These are phyloP conservation scores for Jaapia argillacea DNA, from an alignment of 768 basidiomycete species.

Conservation along the genomic window DNA sequence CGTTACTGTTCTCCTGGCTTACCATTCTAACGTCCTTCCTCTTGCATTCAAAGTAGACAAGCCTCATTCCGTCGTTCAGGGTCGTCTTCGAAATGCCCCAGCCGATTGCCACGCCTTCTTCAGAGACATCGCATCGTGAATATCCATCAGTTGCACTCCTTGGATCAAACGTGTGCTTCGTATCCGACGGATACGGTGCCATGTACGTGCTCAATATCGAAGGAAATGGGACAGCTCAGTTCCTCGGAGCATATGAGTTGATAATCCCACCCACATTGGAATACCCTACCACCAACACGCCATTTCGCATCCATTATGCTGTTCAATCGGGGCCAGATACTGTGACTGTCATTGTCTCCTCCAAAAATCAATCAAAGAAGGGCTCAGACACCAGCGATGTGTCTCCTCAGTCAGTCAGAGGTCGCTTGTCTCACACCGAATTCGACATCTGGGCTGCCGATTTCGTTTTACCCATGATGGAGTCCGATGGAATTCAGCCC, in stretches of 20 bases:
- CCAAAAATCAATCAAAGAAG: slow-evolving; percentile 31
- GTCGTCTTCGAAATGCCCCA: slow-evolving; percentile 52
- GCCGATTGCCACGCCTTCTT: slow-evolving; percentile 32
- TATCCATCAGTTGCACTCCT: slow-evolving; percentile 67
- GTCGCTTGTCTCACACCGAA: slow-evolving; percentile 22
- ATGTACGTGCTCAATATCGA: slow-evolving; percentile 49
- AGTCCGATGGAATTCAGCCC: slow-evolving; percentile 20
- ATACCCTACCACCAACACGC: slow-evolving; percentile 19
- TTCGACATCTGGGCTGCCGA: slow-evolving; percentile 62
- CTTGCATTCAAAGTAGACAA: slow-evolving; percentile 33
- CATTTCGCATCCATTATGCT: slow-evolving; percentile 38
- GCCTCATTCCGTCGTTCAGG: slow-evolving; percentile 39
- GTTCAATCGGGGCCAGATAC: slow-evolving; percentile 23
- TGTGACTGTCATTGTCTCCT: slow-evolving; percentile 47
- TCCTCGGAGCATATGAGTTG: slow-evolving; percentile 46
- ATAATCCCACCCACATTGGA: slow-evolving; percentile 9
- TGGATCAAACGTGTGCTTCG: slow-evolving; percentile 34
- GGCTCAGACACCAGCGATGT: not conserved
- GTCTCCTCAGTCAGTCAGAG: slow-evolving; percentile 12
- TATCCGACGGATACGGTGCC: slow-evolving; percentile 63
- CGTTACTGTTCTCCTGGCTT: slow-evolving; percentile 6
- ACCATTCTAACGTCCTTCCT: slow-evolving; percentile 1
- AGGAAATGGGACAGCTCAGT: slow-evolving; percentile 24
- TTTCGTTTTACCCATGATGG: slow-evolving; percentile 34
- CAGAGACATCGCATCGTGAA: slow-evolving; percentile 41